Evolutionary conservation across 2,329 filamentous ascomycete species (phyloP), one percentile per base, ranked within the genome.

Genomic region (Lojkania enalia): DNA sequence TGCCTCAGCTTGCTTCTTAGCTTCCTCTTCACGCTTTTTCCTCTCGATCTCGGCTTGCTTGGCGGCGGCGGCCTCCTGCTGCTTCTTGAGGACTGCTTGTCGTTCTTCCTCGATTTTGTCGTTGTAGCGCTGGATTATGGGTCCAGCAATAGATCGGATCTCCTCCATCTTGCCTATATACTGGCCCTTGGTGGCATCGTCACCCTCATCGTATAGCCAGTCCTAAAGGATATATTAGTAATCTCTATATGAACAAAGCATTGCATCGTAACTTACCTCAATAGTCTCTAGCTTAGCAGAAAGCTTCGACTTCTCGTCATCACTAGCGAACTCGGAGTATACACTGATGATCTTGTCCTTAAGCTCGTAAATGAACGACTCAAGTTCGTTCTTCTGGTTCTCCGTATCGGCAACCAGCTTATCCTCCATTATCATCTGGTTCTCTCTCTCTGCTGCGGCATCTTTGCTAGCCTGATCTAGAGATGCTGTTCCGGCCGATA

Each of bases 311-410:
- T 96, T 96, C 83, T 97, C 92, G 36, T 95, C 89, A 4, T 96
- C 91, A 63, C 77, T 94, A 52, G 88, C 86, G 55, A 96, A 90
- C 38, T 95, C 88, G 55, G 90, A 77, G 71, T 95, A 96, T 60
- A 90, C 82, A 63, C 95, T 90, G 58, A 96, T 90, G 40, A 97
- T 83, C 84, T 96, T 96, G 75, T 90, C 90, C 61, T 92, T 88
- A 69, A 96, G 82, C 65, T 97, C 91, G 76, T 99, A 99, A 75
- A 97, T 96, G 76, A 87, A 95, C 18, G 89, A 85, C 80, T 99
- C 94, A 42, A 99, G 88, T 76, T 97, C 92, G 78, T 99, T 99
- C 89, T 97, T 99, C 84, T 95, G 95, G 79, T 97, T 90, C 71
- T 97, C 94, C 27, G 94, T 99, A 72, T 97, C 94, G 60, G 88